Conservation (phyloP, 1,284 basidiomycete species). For the Lignosus rhinocerotis region DNA sequence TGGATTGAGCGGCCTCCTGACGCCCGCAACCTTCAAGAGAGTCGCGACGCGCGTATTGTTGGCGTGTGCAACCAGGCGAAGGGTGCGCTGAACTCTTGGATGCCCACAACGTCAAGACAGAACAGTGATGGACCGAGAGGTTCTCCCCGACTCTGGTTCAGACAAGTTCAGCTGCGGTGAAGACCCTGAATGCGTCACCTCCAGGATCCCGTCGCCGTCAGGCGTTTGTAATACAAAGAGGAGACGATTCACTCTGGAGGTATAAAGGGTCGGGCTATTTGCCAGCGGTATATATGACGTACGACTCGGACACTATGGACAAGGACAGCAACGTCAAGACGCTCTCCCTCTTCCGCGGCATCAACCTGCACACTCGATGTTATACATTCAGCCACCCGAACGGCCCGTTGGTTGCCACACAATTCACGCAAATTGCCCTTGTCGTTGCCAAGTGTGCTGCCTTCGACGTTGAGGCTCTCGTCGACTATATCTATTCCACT, state of each 20-base stretch:
- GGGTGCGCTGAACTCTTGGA: constrained; percentile 84
- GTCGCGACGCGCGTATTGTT: constrained; percentile 88
- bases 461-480: constrained; percentile 94
- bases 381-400: constrained; percentile 98
- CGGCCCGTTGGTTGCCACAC: constrained; percentile 95
- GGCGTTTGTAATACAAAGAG: constrained; percentile 91
- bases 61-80: constrained; percentile 86
- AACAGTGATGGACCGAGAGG: constrained; percentile 91
- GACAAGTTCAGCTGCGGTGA: constrained; percentile 71
- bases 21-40: constrained; percentile 88
- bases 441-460: constrained; percentile 98
- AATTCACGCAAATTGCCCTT: constrained; percentile 97
- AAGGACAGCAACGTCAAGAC: constrained; percentile 95
- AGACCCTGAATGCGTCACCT: constrained; percentile 98
- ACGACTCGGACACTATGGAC: constrained; percentile 95
- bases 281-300: constrained; percentile 99
- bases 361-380: constrained; percentile 87
- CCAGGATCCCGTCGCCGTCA: constrained; percentile 94
- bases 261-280: constrained; percentile 96
- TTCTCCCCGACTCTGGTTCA: constrained; percentile 86
- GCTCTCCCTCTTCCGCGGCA: constrained; percentile 91
- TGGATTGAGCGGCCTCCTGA: constrained; percentile 87
- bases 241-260: constrained; percentile 99
- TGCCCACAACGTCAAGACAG: constrained; percentile 65
- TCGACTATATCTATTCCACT: constrained; percentile 97